A percentile compares a stretch with the other conserved stretches of the same genome.
phyloP scores from a whole-genome alignment of 2,329 filamentous ascomycete genomes.

The Pestalotiopsis sp. region DNA sequence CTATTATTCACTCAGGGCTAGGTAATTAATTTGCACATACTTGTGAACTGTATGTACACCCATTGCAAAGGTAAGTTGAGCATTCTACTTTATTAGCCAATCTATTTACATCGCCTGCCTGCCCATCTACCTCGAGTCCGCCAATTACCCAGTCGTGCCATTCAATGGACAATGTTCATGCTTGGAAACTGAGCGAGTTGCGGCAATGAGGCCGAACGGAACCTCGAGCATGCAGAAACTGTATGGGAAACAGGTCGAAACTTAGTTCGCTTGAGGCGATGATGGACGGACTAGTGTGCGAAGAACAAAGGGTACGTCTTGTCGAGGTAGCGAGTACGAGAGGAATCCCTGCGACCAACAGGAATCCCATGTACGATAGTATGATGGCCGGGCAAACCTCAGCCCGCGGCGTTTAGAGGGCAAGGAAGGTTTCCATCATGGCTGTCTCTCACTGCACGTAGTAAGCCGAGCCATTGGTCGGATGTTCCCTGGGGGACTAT shows the following conservation, averaged over 20 bases:
- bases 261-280: slow-evolving; percentile 7
- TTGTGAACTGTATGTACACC: too few species aligned
- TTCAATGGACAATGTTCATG: neutral
- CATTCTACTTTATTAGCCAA: neutral
- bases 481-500: neutral
- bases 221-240: slow-evolving; percentile 9
- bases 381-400: slow-evolving; percentile 3
- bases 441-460: neutral
- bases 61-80: too few species aligned
- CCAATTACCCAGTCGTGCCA: neutral
- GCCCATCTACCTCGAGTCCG: neutral
- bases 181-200: slow-evolving; percentile 1
- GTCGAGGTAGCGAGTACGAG: slow-evolving; percentile 3
- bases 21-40: too few species aligned
- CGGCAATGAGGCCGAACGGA: slow-evolving; percentile 1
- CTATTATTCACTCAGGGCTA: too few species aligned
- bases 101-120: neutral
- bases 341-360: slow-evolving; percentile 3
- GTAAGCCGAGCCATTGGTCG: neutral
- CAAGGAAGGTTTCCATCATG: neutral
- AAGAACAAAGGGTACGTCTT: neutral
- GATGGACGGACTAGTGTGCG: neutral
- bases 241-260: slow-evolving; percentile 12
- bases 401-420: neutral
- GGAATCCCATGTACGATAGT: neutral